Evolutionary conservation across 345 rosid species (phyloP).

Genomic region (Hibiscus syriacus): DNA sequence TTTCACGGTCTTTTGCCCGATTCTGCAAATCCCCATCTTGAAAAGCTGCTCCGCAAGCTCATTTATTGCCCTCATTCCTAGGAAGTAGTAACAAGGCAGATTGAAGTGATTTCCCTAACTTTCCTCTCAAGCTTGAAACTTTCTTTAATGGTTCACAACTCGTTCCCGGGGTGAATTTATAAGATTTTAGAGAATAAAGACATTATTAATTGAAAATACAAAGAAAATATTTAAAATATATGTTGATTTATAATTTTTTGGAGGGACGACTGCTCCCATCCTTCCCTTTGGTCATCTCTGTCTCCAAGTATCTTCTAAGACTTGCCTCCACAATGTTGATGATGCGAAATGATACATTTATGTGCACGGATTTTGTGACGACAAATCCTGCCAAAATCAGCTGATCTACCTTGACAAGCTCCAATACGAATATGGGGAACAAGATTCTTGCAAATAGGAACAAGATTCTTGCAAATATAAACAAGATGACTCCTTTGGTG

Average conservation of each 20-base stretch:
- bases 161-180: too few species aligned
- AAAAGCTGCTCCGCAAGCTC: neutral
- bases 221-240: too few species aligned
- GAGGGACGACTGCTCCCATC: too few species aligned
- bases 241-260: too few species aligned
- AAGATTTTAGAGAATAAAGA: too few species aligned
- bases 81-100: constrained; percentile 47
- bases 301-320: constrained; percentile 56
- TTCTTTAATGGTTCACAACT: constrained; percentile 33
- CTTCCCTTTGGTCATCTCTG: too few species aligned
- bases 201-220: too few species aligned
- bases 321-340: constrained; percentile 62
- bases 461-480: too few species aligned
- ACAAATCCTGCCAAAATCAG: constrained; percentile 88
- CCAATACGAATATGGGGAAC: too few species aligned
- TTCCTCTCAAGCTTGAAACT: constrained; percentile 33
- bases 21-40: neutral
- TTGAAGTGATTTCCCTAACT: constrained; percentile 35
- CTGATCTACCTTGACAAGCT: too few species aligned
- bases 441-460: too few species aligned
- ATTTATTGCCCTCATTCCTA: constrained; percentile 1
- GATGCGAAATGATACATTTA: constrained; percentile 53
- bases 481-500: too few species aligned
- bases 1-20: neutral
- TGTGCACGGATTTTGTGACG: constrained; percentile 79